These are phyloP conservation scores for Herpotrichia juniperi DNA, from an alignment of 2,329 filamentous ascomycete species.

Conservation along the genomic window DNA sequence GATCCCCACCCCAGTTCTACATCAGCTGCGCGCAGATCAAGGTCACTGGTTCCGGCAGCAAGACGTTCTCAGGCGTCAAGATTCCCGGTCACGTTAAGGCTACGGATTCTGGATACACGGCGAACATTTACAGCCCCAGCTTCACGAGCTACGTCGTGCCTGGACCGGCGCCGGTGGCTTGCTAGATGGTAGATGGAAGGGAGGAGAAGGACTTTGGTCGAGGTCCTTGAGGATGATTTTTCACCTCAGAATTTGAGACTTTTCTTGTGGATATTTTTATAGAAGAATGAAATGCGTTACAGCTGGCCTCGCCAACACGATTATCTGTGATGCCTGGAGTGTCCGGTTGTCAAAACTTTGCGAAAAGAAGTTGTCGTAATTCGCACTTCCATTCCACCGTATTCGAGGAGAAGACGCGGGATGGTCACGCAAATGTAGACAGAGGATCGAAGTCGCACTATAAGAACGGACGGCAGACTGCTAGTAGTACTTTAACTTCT, in stretches of 20 bases:
- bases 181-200: constrained; percentile 8
- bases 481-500: too few relatives aligned
- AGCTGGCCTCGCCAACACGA: too few relatives aligned
- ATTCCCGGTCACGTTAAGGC: constrained; percentile 25
- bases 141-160: constrained; percentile 26
- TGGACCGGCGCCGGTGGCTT: constrained; percentile 16
- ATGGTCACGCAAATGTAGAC: too few relatives aligned
- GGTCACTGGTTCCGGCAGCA: constrained; percentile 22
- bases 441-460: too few relatives aligned
- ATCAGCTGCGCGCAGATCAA: constrained; percentile 27
- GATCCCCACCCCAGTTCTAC: constrained; percentile 26
- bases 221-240: too few relatives aligned
- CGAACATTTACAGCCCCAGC: constrained; percentile 27
- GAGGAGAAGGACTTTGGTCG: too few relatives aligned
- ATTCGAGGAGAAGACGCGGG: too few relatives aligned
- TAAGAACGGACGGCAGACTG: too few relatives aligned
- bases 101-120: constrained; percentile 25
- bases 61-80: constrained; percentile 15
- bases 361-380: too few relatives aligned
- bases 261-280: constrained; percentile 7
- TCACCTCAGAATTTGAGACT: neutral
- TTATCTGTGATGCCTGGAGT: too few relatives aligned
- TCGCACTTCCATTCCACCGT: too few relatives aligned
- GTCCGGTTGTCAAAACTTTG: too few relatives aligned
- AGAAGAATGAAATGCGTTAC: neutral